phyloP scores from a whole-genome alignment of 164 flowering plant species.

The Echeveria elegans region DNA sequence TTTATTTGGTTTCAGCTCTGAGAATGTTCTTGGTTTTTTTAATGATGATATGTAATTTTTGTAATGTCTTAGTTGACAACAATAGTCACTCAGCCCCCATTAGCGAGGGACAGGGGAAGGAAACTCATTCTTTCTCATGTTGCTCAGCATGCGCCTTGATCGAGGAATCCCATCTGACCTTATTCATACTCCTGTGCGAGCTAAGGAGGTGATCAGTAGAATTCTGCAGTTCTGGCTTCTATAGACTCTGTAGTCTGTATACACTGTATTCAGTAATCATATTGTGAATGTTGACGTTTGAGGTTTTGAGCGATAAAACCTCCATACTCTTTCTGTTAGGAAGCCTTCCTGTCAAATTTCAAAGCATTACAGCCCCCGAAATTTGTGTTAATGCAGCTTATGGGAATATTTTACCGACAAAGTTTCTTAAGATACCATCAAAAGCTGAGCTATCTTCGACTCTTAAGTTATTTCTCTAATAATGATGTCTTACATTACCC shows the following conservation, averaged over 20 bases:
- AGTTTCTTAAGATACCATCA: constrained; percentile 73
- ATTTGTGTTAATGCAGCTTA: constrained; percentile 94
- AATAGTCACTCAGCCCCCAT: constrained; percentile 89
- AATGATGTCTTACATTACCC: no score
- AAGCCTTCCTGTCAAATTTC: constrained; percentile 54
- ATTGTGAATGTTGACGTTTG: no score
- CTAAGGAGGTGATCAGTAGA: constrained; percentile 59
- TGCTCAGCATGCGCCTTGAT: constrained; percentile 74
- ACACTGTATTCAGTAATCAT: no score
- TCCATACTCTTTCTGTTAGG: constrained; percentile 67
- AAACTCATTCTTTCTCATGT: constrained; percentile 81
- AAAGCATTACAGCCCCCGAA: constrained; percentile 70
- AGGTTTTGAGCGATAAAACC: no score
- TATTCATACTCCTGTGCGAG: constrained; percentile 79
- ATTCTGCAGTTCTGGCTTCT: no score
- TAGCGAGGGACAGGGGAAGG: constrained; percentile 74
- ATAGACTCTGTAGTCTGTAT: no score
- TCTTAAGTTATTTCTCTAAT: no score
- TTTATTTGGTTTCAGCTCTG: no score
- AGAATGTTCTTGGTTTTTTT: no score
- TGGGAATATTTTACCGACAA: constrained; percentile 87
- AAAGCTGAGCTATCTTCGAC: constrained; percentile 41
- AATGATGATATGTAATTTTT: no score
- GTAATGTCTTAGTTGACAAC: constrained; percentile 62
- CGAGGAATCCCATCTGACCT: constrained; percentile 68